Conservation (phyloP, 371 early-diverging fungal genomes). For the Mucor piriformis region DNA sequence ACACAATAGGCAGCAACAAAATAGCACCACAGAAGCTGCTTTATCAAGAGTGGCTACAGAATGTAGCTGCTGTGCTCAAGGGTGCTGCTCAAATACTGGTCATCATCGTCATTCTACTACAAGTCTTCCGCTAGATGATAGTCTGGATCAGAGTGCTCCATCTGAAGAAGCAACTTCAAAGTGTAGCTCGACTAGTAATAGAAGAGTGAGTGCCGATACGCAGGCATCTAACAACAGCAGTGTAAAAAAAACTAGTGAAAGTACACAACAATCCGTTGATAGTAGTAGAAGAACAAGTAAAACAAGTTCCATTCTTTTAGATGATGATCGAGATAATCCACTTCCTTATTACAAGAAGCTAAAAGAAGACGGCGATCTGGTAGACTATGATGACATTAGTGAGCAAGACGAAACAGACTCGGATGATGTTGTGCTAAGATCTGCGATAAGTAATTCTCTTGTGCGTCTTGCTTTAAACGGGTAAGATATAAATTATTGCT, state of each 20-base stretch:
- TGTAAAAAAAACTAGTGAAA: too few species aligned
- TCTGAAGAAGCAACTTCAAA: not conserved
- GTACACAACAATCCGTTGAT: too few species aligned
- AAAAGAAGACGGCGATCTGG: slow-evolving; percentile 14
- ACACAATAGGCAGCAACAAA: not conserved
- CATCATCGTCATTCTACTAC: not conserved
- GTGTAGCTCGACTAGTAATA: too few species aligned
- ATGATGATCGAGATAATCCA: slow-evolving; percentile 5
- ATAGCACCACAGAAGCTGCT: not conserved
- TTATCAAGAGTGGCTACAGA: not conserved
- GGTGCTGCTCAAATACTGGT: not conserved
- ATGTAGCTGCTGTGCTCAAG: not conserved
- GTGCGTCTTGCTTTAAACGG: slow-evolving; percentile 44
- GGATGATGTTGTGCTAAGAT: not conserved
- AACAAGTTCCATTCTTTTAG: slow-evolving; percentile 11
- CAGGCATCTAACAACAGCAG: too few species aligned
- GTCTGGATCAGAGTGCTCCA: not conserved
- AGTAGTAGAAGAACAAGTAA: not conserved
- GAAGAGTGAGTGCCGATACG: too few species aligned
- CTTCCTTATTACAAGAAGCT: slow-evolving; percentile 7
- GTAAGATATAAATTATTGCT: slow-evolving; percentile 24
- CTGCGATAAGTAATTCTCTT: slow-evolving; percentile 26
- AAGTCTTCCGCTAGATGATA: not conserved
- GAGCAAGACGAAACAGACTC: slow-evolving; percentile 1
- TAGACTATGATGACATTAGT: slow-evolving; percentile 17